Percentiles rank a stretch among this genome's conserved stretches.
These are phyloP conservation scores for Plasmodium reichenowi DNA, from an alignment of 169 alveolate species.

Conservation along the genomic window DNA sequence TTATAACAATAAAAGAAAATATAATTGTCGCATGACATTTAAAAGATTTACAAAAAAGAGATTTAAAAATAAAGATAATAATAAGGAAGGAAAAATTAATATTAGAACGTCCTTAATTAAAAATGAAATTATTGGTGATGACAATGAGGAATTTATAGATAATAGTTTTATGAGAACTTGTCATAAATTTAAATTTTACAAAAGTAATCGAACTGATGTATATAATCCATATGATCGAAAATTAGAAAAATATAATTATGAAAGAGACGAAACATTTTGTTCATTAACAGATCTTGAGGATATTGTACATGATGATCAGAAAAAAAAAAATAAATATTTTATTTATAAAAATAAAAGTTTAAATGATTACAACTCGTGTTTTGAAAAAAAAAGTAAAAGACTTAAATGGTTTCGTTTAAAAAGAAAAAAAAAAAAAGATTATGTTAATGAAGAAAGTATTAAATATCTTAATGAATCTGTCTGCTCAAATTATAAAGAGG, in stretches of 20 bases:
- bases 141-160: conserved; percentile 50
- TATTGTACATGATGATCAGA: conserved; percentile 25
- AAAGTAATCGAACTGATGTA: conserved; percentile 11
- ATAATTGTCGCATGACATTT: conserved; percentile 64
- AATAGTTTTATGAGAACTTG: conserved; percentile 59
- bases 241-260: conserved; percentile 46
- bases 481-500: conserved; percentile 71
- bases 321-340: conserved; percentile 38
- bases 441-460: conserved; percentile 29
- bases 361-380: conserved; percentile 64
- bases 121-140: conserved; percentile 78
- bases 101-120: conserved; percentile 78
- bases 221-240: conserved; percentile 41
- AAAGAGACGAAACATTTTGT: conserved; percentile 58
- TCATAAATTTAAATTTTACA: conserved; percentile 28
- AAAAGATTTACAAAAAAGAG: conserved; percentile 38
- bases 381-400: conserved; percentile 50
- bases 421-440: conserved; percentile 60
- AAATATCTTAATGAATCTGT: conserved; percentile 72
- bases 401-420: conserved; percentile 62
- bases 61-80: conserved; percentile 50
- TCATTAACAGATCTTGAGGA: conserved; percentile 63
- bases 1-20: conserved; percentile 52
- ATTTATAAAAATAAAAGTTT: conserved; percentile 68
- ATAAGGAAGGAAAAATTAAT: conserved; percentile 78